Evolutionary conservation across 768 basidiomycete genomes (phyloP).

Genomic region (Rhizopogon vinicolor): DNA sequence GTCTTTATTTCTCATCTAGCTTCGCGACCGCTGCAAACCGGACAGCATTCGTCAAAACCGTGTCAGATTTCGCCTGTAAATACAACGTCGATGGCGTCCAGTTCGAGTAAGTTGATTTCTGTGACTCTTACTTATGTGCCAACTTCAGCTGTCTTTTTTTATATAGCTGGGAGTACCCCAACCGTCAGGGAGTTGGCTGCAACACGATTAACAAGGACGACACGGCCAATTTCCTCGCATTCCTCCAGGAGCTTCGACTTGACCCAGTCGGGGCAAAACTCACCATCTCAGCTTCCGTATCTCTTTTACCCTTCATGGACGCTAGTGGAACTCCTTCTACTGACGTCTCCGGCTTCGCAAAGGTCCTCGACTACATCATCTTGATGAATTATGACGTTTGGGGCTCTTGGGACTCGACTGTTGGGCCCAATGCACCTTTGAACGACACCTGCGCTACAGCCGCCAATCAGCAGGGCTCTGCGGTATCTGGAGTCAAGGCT

Average conservation of each 20-base stretch:
- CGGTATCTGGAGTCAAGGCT: slow-evolving; percentile 58
- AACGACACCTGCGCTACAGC: slow-evolving; percentile 66
- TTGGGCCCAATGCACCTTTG: slow-evolving; percentile 81
- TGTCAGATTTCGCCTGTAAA: slow-evolving; percentile 38
- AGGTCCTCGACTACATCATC: slow-evolving; percentile 61
- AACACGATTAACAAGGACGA: slow-evolving; percentile 58
- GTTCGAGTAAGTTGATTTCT: slow-evolving; percentile 39
- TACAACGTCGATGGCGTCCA: slow-evolving; percentile 57
- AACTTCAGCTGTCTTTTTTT: slow-evolving; percentile 7
- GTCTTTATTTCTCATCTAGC: slow-evolving; percentile 48
- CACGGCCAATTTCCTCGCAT: slow-evolving; percentile 69
- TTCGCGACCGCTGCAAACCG: slow-evolving; percentile 47
- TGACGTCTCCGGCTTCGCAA: slow-evolving; percentile 70
- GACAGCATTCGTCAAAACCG: slow-evolving; percentile 49
- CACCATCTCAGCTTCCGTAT: slow-evolving; percentile 64
- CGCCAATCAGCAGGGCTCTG: slow-evolving; percentile 66
- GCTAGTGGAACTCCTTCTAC: slow-evolving; percentile 53
- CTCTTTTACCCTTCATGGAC: slow-evolving; percentile 60
- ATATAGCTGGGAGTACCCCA: slow-evolving; percentile 53
- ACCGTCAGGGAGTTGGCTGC: slow-evolving; percentile 58
- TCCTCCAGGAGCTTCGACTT: slow-evolving; percentile 64
- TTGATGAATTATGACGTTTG: slow-evolving; percentile 67
- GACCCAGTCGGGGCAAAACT: slow-evolving; percentile 47
- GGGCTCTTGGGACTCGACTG: slow-evolving; percentile 45
- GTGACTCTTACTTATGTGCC: background rate